Evolutionary conservation across 345 rosid species (phyloP).

Genomic region (Brassica carinata): DNA sequence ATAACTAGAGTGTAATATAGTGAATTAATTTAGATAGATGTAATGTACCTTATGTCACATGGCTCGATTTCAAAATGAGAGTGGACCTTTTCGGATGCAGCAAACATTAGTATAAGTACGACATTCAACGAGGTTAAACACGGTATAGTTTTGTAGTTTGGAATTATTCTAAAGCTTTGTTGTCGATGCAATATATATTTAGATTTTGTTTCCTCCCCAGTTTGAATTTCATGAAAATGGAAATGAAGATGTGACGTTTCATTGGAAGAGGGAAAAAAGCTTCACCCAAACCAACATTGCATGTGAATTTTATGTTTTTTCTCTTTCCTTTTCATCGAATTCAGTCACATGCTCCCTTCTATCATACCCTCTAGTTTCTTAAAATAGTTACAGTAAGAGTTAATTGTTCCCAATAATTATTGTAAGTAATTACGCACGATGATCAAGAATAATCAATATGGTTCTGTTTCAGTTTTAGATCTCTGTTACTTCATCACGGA

Average conservation of each 20-base stretch:
- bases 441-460: neutral
- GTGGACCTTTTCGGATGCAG: neutral
- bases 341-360: slow-evolving; percentile 1
- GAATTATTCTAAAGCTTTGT: neutral
- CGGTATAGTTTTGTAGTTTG: neutral
- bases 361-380: slow-evolving; percentile 11
- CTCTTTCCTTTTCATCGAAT: neutral
- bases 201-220: neutral
- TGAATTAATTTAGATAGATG: neutral
- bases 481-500: neutral
- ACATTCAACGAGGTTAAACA: neutral
- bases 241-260: slow-evolving; percentile 1
- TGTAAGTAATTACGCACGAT: neutral
- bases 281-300: neutral
- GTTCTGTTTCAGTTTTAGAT: neutral
- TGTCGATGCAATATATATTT: neutral
- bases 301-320: neutral
- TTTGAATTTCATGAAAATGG: neutral
- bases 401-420: slow-evolving; percentile 1
- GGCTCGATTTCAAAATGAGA: neutral
- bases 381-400: neutral
- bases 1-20: neutral
- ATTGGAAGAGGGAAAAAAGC: neutral
- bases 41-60: neutral
- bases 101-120: neutral